phyloP scores from a whole-genome alignment of 2,329 filamentous ascomycete species.

The Penicillium hesseltinei region DNA sequence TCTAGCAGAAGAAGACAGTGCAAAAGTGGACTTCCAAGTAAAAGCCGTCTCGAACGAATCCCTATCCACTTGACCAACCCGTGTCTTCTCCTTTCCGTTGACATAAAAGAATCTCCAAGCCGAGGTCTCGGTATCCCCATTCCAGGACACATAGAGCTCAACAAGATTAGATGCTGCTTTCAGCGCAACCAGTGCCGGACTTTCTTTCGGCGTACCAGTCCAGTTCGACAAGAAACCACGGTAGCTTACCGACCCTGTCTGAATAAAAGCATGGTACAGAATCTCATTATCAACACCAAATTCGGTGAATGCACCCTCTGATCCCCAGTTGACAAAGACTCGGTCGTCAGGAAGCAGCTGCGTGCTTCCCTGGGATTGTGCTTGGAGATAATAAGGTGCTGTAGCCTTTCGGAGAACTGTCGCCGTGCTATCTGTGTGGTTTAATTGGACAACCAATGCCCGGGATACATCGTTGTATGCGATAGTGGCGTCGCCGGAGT shows the following conservation, averaged over 20 bases:
- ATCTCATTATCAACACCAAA: slow-evolving; percentile 27
- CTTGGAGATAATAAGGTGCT: slow-evolving; percentile 22
- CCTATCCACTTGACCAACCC: not conserved
- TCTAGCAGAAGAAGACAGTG: not conserved
- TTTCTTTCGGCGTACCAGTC: slow-evolving; percentile 25
- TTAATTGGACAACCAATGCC: slow-evolving; percentile 27
- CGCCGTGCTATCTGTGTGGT: slow-evolving; percentile 6
- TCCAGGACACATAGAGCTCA: slow-evolving; percentile 7
- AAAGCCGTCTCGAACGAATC: slow-evolving; percentile 2
- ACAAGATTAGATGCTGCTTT: not conserved
- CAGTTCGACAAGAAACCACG: slow-evolving; percentile 39
- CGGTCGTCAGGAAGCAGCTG: slow-evolving; percentile 30
- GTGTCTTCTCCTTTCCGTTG: not conserved
- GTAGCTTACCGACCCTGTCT: slow-evolving; percentile 36
- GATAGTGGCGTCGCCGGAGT: slow-evolving; percentile 35
- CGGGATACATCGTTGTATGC: not conserved
- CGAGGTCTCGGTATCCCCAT: slow-evolving; percentile 4
- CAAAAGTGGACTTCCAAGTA: not conserved
- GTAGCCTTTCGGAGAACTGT: slow-evolving; percentile 6
- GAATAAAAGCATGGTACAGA: slow-evolving; percentile 37
- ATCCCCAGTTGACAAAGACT: slow-evolving; percentile 33
- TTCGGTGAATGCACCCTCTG: slow-evolving; percentile 21
- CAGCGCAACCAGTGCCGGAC: not conserved
- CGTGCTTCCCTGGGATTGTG: slow-evolving; percentile 26
- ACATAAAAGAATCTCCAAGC: slow-evolving; percentile 7